A percentile compares a stretch with the other conserved stretches of the same genome.
phyloP scores from a whole-genome alignment of 2,329 filamentous ascomycete species.

The Sclerotinia borealis region DNA sequence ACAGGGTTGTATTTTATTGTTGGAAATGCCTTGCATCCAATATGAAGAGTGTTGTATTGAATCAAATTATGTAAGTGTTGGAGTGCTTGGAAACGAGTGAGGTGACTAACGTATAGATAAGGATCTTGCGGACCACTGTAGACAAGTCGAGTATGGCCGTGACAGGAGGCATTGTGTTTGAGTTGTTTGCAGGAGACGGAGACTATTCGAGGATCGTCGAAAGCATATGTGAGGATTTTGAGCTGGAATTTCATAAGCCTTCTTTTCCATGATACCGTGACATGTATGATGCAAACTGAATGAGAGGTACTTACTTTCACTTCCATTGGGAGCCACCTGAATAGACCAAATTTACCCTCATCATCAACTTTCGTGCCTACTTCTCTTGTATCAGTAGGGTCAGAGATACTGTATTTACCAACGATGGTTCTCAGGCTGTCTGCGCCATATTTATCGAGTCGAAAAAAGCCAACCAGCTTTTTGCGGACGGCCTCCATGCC shows the following conservation, averaged over 20 bases:
- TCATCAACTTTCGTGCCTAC: too few species aligned
- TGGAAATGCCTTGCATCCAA: not conserved
- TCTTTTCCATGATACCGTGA: not conserved
- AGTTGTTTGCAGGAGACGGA: not conserved
- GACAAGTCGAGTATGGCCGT: not conserved
- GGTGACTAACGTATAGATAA: not conserved
- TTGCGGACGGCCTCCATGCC: not conserved
- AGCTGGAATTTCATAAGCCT: not conserved
- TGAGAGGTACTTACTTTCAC: not conserved
- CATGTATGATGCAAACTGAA: not conserved
- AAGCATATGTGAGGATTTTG: not conserved
- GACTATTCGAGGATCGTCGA: not conserved
- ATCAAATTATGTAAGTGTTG: not conserved
- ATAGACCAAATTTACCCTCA: not conserved
- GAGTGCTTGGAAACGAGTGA: not conserved
- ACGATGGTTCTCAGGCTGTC: not conserved
- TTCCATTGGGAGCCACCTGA: not conserved
- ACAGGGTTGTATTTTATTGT: not conserved
- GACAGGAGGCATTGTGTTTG: not conserved
- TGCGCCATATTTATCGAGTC: fast-evolving
- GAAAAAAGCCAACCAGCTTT: not conserved
- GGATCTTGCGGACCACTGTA: not conserved
- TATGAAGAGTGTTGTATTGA: not conserved
- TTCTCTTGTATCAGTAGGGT: too few species aligned
- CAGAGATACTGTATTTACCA: not conserved